Base-by-base conservation (phyloP, 1,284 basidiomycete genomes). In the Ustilago tritici region DNA sequence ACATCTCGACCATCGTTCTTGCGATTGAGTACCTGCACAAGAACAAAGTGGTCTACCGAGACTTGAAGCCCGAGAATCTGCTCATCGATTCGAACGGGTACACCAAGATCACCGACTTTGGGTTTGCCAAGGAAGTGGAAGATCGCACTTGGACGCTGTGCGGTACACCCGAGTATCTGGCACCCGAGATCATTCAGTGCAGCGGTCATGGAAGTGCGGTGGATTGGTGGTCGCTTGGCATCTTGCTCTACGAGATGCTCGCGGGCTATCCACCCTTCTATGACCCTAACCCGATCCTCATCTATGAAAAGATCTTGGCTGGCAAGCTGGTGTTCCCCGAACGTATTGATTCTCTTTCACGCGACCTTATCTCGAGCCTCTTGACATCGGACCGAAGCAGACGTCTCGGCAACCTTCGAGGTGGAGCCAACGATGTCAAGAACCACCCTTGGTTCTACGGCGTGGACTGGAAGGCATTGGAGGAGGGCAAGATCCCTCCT, bases 1-100 rank as follows among this genome's bases (percentile, higher is more conserved):
- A 89, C 78, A 87, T 88, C 56, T 88, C 88, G 2, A 87, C 87
- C 52, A 88, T 89, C 68, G 86, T 89, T 17, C 85, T 89, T 31
- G 89, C 88, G 9, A 71, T 86, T 50, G 77, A 76, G 19, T 86
- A 85, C 53, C 72, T 86, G 12, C 84, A 86, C 66, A 49, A 67
- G 6, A 70, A 77, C 28, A 70, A 80, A 43, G 77, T 86, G 38
- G 70, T 84, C n/a, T 84, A 85, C 52, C 81, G 84, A 40, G 84
- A 86, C 52, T 68, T 86, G 15, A 86, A 85, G 66, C 84, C 84
- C 2, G 84, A 85, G 56, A 85, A 85, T 32, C 81, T 85, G 14
- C 59, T 85, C 6, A 70, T 85, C 52, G 64, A 76, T 38, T 66
- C 76, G 2, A 68, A 76, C n/a, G 72, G 74, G 35, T 80, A 81